These are phyloP conservation scores for Cercospora sp. DNA, from an alignment of 2,329 filamentous ascomycete species.

Conservation along the genomic window DNA sequence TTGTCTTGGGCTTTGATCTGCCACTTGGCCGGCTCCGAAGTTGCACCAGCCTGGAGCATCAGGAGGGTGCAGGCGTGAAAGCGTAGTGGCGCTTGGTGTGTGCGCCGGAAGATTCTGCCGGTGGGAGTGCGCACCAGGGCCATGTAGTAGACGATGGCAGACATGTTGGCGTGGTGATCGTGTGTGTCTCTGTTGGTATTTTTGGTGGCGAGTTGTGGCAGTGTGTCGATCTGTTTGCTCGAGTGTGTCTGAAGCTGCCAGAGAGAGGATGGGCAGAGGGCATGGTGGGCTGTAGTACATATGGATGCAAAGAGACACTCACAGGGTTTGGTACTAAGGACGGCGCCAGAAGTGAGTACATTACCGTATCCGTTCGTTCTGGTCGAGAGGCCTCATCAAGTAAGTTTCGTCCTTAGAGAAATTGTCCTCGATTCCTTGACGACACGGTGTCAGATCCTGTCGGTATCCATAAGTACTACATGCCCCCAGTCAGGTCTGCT, in stretches of 20 bases:
- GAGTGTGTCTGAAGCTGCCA: background rate
- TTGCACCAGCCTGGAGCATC: background rate
- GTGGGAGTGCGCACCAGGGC: background rate
- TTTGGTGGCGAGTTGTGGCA: background rate
- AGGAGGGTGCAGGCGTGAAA: background rate
- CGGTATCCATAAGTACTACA: background rate
- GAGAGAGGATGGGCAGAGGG: background rate
- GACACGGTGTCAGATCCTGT: background rate
- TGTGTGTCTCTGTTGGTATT: background rate
- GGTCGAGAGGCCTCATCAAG: background rate
- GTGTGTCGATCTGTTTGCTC: background rate
- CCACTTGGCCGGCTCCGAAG: background rate
- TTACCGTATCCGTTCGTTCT: background rate
- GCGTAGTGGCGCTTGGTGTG: background rate
- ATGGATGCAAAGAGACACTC: background rate
- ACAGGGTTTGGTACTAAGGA: background rate
- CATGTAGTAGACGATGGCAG: background rate
- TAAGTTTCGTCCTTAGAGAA: background rate
- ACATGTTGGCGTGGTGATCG: background rate
- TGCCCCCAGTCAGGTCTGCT: background rate
- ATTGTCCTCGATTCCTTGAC: background rate
- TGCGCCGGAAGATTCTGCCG: background rate
- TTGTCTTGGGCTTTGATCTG: background rate
- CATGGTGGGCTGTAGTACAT: background rate
- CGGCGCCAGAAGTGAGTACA: background rate